phyloP scores from a whole-genome alignment of 306 rosid genomes.

The Crataegus laevigata region DNA sequence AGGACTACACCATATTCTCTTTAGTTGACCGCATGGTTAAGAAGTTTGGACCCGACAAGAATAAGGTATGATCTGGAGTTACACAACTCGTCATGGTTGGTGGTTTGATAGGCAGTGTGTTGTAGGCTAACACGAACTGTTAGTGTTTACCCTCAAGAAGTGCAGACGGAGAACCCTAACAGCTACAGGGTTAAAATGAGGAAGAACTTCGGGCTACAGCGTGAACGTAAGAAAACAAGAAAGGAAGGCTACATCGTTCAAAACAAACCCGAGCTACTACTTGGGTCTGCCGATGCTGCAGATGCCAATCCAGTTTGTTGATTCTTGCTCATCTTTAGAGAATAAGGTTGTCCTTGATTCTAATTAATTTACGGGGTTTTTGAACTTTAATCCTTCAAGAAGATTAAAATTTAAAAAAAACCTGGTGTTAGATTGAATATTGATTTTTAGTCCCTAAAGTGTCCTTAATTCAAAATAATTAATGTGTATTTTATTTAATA shows the following conservation, averaged over 20 bases:
- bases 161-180: conserved; percentile 80
- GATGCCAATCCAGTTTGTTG: conserved; percentile 37
- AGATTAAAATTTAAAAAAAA: no score
- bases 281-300: conserved; percentile 52
- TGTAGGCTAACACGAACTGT: not conserved
- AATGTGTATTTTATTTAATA: no score
- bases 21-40: conserved; percentile 85
- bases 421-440: no score
- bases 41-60: conserved; percentile 86
- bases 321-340: no score
- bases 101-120: not conserved
- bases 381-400: no score
- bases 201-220: conserved; percentile 71
- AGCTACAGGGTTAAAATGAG: conserved; percentile 83
- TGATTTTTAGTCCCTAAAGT: no score
- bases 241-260: conserved; percentile 35
- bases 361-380: no score
- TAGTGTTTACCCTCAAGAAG: conserved; percentile 78
- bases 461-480: no score
- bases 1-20: conserved; percentile 84
- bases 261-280: conserved; percentile 36
- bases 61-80: conserved; percentile 47
- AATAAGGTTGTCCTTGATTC: no score
- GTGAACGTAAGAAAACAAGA: conserved; percentile 66
- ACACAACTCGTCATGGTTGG: not conserved